Evolutionary conservation across 2,329 filamentous ascomycete genomes (phyloP).

Genomic region (Sclerotinia trifoliorum): DNA sequence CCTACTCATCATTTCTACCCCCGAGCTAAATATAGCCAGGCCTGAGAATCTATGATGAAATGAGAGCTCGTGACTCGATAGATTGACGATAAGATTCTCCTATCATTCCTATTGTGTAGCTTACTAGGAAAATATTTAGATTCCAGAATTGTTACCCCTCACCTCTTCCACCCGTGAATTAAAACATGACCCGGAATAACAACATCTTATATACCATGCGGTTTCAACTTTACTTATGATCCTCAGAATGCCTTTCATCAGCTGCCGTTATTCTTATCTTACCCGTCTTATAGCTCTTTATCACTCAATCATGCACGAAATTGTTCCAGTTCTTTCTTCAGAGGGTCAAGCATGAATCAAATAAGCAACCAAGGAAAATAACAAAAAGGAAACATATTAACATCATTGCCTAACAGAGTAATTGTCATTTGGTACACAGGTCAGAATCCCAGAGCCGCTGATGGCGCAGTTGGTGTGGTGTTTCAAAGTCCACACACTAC

Average conservation of each 20-base stretch:
- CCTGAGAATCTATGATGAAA: not conserved
- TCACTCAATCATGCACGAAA: conserved; percentile 2
- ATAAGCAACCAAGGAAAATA: not conserved
- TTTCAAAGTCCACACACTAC: not conserved
- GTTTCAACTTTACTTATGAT: not conserved
- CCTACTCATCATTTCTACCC: not conserved
- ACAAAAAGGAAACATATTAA: not conserved
- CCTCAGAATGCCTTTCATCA: not conserved
- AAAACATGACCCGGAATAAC: not conserved
- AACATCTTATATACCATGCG: not conserved
- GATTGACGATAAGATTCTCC: too few relatives aligned
- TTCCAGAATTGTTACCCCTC: not conserved
- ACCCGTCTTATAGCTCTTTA: not conserved
- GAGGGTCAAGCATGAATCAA: not conserved
- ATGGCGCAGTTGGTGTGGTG: conserved; percentile 4
- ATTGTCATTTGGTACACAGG: not conserved
- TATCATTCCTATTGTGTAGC: too few relatives aligned
- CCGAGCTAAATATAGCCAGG: not conserved
- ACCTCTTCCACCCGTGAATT: not conserved
- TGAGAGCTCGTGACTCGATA: not conserved
- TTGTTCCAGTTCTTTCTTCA: not conserved
- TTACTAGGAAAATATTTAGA: not conserved
- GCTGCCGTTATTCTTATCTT: not conserved
- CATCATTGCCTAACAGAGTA: not conserved
- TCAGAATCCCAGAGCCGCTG: conserved; percentile 8